phyloP scores from a whole-genome alignment of 148 eudicot genomes.

The Rhododendron kiyosumense region DNA sequence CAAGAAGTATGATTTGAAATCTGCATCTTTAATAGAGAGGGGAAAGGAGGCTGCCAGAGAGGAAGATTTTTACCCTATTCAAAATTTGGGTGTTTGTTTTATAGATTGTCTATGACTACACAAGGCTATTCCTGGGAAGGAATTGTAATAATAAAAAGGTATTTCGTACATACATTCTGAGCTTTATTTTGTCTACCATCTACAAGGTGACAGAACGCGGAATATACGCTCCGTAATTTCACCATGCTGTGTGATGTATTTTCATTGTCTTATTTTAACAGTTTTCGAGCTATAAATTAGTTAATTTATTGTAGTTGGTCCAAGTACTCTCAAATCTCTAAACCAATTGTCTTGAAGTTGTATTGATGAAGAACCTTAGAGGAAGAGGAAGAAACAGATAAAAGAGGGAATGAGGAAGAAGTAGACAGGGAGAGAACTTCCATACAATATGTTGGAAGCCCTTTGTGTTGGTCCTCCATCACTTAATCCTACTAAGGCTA shows the following conservation, averaged over 20 bases:
- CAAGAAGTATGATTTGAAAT: no score
- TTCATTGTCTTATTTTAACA: not conserved
- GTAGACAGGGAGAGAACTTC: not conserved
- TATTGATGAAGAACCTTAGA: not conserved
- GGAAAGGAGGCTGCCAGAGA: no score
- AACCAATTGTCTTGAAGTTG: not conserved
- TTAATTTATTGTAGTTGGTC: not conserved
- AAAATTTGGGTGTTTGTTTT: not conserved
- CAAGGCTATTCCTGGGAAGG: not conserved
- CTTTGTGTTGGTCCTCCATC: not conserved
- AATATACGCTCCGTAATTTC: not conserved
- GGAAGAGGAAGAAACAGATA: not conserved
- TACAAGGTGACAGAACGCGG: not conserved
- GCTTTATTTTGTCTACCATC: not conserved
- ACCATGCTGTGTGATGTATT: not conserved
- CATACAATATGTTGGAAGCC: not conserved
- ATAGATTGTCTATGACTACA: not conserved
- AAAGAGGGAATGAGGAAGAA: not conserved
- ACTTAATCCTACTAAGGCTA: not conserved
- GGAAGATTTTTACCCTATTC: not conserved
- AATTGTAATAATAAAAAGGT: not conserved
- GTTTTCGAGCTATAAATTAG: not conserved
- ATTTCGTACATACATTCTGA: not conserved
- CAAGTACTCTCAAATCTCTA: not conserved
- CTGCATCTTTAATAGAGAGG: no score